phyloP scores from a whole-genome alignment of 139 green algal genomes.

The Picochlorum sp. region DNA sequence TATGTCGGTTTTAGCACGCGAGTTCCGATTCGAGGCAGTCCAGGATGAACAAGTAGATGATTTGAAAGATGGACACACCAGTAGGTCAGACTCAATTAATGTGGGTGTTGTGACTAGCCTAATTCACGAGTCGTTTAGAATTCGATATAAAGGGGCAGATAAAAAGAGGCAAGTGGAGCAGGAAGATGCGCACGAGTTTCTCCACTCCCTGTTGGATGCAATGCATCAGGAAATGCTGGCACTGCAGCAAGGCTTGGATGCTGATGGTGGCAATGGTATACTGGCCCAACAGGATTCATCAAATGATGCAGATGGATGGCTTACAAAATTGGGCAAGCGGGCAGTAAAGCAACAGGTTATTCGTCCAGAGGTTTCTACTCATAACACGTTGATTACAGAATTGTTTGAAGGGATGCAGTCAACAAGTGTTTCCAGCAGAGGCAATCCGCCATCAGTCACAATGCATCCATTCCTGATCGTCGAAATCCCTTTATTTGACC shows the following conservation, averaged over 20 bases:
- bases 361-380: not conserved
- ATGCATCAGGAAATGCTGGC: slow-evolving; percentile 60
- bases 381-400: slow-evolving; percentile 16
- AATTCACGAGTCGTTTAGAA: not conserved
- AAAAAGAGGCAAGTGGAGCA: slow-evolving; percentile 43
- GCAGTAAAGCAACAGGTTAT: slow-evolving; percentile 16
- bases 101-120: not conserved
- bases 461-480: slow-evolving; percentile 61
- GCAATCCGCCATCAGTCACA: slow-evolving; percentile 36
- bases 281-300: not conserved
- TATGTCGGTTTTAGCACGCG: slow-evolving; percentile 36
- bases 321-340: slow-evolving; percentile 22
- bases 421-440: slow-evolving; percentile 19
- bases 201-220: slow-evolving; percentile 59
- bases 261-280: not conserved
- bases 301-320: slow-evolving; percentile 20
- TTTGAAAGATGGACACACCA: not conserved
- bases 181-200: slow-evolving; percentile 78
- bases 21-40: slow-evolving; percentile 29
- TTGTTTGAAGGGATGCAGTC: slow-evolving; percentile 8
- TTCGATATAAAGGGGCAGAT: not conserved
- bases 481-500: slow-evolving; percentile 43
- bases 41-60: not conserved
- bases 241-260: slow-evolving; percentile 7
- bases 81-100: not conserved